phyloP scores from a whole-genome alignment of 441 rosid genomes.

The Manihot esculenta region DNA sequence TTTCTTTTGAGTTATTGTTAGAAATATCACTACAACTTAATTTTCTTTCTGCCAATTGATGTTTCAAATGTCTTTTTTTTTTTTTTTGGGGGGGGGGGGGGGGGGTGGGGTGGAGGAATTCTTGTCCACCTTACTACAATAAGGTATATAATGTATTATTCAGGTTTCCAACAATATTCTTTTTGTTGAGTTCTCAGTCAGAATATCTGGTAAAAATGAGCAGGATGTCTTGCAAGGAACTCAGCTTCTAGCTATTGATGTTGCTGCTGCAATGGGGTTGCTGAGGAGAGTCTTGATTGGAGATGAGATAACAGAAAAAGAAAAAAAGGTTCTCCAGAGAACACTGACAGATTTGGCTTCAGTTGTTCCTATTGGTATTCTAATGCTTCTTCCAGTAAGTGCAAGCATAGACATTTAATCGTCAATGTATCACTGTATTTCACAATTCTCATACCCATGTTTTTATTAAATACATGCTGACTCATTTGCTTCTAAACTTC shows the following conservation, averaged over 20 bases:
- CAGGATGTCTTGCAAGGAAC: constrained; percentile 99
- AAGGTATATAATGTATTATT: constrained; percentile 8
- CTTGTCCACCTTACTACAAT: neutral
- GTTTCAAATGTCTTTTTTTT: neutral
- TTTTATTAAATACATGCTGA: neutral
- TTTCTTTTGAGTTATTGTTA: constrained; percentile 3
- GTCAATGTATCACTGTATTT: neutral
- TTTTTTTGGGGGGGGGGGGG: no score
- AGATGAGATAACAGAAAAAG: constrained; percentile 87
- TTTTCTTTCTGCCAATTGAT: neutral
- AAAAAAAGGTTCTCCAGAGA: constrained; percentile 77
- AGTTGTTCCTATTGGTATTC: constrained; percentile 86
- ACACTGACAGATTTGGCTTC: constrained; percentile 93
- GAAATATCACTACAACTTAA: neutral
- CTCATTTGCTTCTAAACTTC: neutral
- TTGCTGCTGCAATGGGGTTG: constrained; percentile 76
- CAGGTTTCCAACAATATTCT: constrained; percentile 13
- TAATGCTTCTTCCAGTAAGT: constrained; percentile 99
- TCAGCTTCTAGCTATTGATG: constrained; percentile 92
- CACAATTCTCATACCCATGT: neutral
- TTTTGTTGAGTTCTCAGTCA: constrained; percentile 7
- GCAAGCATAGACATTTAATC: constrained; percentile 7
- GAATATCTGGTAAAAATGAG: constrained; percentile 21
- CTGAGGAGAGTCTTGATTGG: constrained; percentile 76
- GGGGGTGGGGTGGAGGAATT: no score